Conservation (phyloP, 768 basidiomycete species). For the Zangia roseola region DNA sequence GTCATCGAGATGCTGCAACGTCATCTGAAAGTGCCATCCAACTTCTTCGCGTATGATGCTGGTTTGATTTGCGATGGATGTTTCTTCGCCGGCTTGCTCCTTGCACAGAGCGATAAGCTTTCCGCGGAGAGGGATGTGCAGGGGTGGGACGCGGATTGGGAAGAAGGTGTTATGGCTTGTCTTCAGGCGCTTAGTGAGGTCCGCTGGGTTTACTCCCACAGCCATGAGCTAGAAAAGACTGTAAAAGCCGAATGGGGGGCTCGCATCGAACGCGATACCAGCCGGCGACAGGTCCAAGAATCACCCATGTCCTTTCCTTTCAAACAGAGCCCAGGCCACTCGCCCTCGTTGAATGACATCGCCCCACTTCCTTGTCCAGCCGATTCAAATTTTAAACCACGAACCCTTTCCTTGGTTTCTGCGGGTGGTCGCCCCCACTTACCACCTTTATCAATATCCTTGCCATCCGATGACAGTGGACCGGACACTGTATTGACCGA, state of each 20-base stretch:
- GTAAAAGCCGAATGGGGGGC: conserved; percentile 50
- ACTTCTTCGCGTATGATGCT: conserved; percentile 82
- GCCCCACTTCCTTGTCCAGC: conserved; percentile 16
- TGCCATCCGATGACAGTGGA: conserved; percentile 48
- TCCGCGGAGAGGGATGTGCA: conserved; percentile 15
- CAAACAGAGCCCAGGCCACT: conserved; percentile 30
- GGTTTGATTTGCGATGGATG: conserved; percentile 86
- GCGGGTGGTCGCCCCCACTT: conserved; percentile 44
- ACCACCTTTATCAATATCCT: conserved; percentile 41
- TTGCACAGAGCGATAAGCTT: conserved; percentile 55
- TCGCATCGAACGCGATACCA: conserved; percentile 33
- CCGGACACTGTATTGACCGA: conserved; percentile 52
- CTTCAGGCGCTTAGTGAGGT: conserved; percentile 76
- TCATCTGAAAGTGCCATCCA: conserved; percentile 41
- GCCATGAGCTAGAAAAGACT: conserved; percentile 67
- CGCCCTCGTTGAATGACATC: conserved; percentile 23
- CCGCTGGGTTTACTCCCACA: conserved; percentile 78
- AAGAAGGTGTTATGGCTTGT: conserved; percentile 47
- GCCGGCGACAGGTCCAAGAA: conserved; percentile 23
- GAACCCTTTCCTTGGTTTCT: conserved; percentile 29
- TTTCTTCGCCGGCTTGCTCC: conserved; percentile 80
- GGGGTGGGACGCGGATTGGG: conserved; percentile 30
- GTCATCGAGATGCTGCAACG: conserved; percentile 52
- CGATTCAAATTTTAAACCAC: conserved; percentile 11
- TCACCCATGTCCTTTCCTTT: conserved; percentile 23